Conservation (phyloP, 345 rosid genomes). For the Populus tremula region DNA sequence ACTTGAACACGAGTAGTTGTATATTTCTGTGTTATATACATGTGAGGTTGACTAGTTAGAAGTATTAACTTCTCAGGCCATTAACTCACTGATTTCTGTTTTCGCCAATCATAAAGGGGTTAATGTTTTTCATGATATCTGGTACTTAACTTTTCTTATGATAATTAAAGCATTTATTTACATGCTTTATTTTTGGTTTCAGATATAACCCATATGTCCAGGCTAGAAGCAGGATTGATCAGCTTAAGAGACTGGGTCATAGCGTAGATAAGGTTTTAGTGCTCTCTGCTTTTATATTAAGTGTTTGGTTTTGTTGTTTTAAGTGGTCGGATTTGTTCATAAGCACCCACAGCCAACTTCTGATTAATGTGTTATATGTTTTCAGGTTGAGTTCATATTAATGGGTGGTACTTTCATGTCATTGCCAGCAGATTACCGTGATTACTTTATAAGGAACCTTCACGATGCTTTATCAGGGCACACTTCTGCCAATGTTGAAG, state of each 20-base stretch:
- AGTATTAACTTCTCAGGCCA: neutral
- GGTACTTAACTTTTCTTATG: neutral
- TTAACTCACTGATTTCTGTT: neutral
- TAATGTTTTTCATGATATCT: neutral
- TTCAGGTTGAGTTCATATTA: slow-evolving; percentile 93
- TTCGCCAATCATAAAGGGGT: neutral
- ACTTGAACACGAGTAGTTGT: neutral
- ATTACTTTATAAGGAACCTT: slow-evolving; percentile 87
- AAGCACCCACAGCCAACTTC: neutral
- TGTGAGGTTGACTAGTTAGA: neutral
- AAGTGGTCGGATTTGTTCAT: neutral
- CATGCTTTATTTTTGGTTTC: slow-evolving; percentile 13
- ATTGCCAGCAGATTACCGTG: slow-evolving; percentile 89
- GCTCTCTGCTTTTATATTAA: neutral
- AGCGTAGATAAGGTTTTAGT: slow-evolving; percentile 84
- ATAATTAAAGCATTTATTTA: neutral
- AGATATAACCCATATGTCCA: slow-evolving; percentile 98
- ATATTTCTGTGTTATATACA: neutral
- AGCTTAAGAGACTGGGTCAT: slow-evolving; percentile 97
- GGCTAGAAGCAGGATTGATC: slow-evolving; percentile 98
- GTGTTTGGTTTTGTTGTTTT: neutral
- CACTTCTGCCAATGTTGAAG: slow-evolving; percentile 89
- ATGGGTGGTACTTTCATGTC: slow-evolving; percentile 99
- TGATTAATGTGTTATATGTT: slow-evolving; percentile 8
- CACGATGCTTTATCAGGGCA: slow-evolving; percentile 98